Evolutionary conservation across 352 stramenopile genomes (phyloP).

Genomic region (Globisporangium nagaii): DNA sequence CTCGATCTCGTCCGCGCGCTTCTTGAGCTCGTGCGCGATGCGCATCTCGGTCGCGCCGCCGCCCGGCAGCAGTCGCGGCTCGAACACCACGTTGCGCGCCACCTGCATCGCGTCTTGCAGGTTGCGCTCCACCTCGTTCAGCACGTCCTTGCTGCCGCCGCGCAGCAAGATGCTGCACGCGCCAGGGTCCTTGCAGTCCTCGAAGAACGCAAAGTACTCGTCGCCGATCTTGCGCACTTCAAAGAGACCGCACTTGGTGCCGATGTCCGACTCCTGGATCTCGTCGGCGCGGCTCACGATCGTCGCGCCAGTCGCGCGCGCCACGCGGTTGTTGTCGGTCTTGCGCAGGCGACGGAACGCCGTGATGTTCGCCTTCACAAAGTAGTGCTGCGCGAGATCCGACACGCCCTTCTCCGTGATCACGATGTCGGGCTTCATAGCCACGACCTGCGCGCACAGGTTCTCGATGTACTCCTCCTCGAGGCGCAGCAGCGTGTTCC

Average conservation of each 20-base stretch:
- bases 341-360: slow-evolving; percentile 98
- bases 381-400: slow-evolving; percentile 99
- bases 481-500: slow-evolving; percentile 97
- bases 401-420: slow-evolving; percentile 99
- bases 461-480: slow-evolving; percentile 99
- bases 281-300: slow-evolving; percentile 98
- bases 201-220: slow-evolving; percentile 99
- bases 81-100: slow-evolving; percentile 98
- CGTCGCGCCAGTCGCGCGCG: slow-evolving; percentile 94
- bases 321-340: slow-evolving; percentile 99
- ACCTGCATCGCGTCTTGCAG: slow-evolving; percentile 99
- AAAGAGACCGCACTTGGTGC: slow-evolving; percentile 97
- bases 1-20: slow-evolving; percentile 88
- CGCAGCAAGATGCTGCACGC: slow-evolving; percentile 98
- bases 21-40: slow-evolving; percentile 92
- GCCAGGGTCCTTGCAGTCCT: slow-evolving; percentile 97
- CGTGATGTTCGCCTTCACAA: slow-evolving; percentile 98
- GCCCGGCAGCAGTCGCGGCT: slow-evolving; percentile 94
- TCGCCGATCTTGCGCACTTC: slow-evolving; percentile 92
- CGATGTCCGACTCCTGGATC: slow-evolving; percentile 98
- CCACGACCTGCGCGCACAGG: slow-evolving; percentile 98
- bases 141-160: slow-evolving; percentile 98
- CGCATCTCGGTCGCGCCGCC: slow-evolving; percentile 98
- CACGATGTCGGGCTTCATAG: slow-evolving; percentile 98
- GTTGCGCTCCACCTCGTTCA: slow-evolving; percentile 99